Evolutionary conservation across 768 basidiomycete species (phyloP), one percentile per base, ranked within the genome.

Genomic region (Termitomyces sp.): DNA sequence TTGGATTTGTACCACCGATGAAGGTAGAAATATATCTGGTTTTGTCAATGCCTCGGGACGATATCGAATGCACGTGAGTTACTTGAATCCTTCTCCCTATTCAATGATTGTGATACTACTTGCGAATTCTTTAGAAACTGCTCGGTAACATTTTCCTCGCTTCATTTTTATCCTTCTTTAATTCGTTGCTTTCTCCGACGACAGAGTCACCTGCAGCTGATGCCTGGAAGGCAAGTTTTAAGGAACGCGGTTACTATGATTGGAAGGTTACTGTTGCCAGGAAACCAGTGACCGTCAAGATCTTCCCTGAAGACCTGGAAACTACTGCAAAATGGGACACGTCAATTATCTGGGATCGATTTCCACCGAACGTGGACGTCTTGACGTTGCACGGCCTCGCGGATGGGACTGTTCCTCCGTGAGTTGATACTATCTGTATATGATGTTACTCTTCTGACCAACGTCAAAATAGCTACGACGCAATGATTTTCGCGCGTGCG

Each of bases 41-140:
- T 87, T 86, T 58, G 86, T 93, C 46, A 93, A 93, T 66, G 85
- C 82, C 31, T 86, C 90, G 17, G 91, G 86, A 6, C 81, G 92
- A 56, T 92, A 92, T 70, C 81, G 89, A 61, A 93, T 94, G 91
- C 71, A 79, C 69, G 90, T 89, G 71, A 74, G 86, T 80, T 20
- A 17, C 4, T 15, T n/a, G 14, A 5, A 25, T 43, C 37, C 20
- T 31, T 45, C 38, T 34, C 25, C 25, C 2, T 5, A 6, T 37
- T 52, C 9, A 55, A 12, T n/a, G 48, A 10, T 43, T 57, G 66
- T 59, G 31, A 38, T 57, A 4, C 20, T 17, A 14, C 31, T 37
- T 57, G 48, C 36, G 17, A 29, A 38, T 40, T 43, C 61, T 57
- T 57, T 61, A 80, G 78, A 81, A 79, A 76, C 72, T 82, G 57